A percentile compares a stretch with the other conserved stretches of the same genome.
These are phyloP conservation scores for Lactarius sanguifluus DNA, from an alignment of 768 basidiomycete species.

Conservation along the genomic window DNA sequence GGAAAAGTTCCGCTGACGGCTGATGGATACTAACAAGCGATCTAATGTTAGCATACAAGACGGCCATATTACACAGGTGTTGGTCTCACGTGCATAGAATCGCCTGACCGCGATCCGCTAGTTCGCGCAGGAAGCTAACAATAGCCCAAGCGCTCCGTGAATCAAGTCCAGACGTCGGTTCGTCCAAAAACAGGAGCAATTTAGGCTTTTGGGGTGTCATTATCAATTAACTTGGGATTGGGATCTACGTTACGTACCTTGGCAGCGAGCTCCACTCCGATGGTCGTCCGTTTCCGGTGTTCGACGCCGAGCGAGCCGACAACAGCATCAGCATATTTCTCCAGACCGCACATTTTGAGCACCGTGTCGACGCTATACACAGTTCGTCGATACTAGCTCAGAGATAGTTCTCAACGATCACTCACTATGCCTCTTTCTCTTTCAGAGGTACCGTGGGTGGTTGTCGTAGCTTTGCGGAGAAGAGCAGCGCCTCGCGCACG, in stretches of 20 bases:
- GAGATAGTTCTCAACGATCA: conserved; percentile 19
- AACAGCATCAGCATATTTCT: conserved; percentile 63
- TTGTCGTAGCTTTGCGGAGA: conserved; percentile 80
- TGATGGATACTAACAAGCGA: conserved; percentile 42
- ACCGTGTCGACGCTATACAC: conserved; percentile 51
- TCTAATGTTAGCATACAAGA: not conserved
- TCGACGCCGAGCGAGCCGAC: conserved; percentile 69
- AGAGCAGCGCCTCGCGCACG: conserved; percentile 76
- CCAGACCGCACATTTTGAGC: conserved; percentile 62
- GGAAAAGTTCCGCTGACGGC: conserved; percentile 84
- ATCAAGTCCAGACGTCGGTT: conserved; percentile 84
- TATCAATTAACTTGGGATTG: not conserved
- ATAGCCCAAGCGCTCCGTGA: conserved; percentile 88
- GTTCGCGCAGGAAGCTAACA: conserved; percentile 66
- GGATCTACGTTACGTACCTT: conserved; percentile 41
- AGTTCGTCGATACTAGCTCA: not conserved
- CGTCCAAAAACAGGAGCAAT: conserved; percentile 81
- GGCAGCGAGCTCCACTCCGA: conserved; percentile 84
- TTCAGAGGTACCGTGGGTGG: conserved; percentile 57
- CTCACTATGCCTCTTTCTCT: conserved; percentile 81
- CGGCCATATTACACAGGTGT: not conserved
- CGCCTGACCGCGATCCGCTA: conserved; percentile 81
- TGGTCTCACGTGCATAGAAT: conserved; percentile 77
- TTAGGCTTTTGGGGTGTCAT: conserved; percentile 49
- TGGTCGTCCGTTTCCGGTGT: conserved; percentile 78